Conservation (phyloP, 1,139 yeast species). For the Yamadazyma jaroonii region DNA sequence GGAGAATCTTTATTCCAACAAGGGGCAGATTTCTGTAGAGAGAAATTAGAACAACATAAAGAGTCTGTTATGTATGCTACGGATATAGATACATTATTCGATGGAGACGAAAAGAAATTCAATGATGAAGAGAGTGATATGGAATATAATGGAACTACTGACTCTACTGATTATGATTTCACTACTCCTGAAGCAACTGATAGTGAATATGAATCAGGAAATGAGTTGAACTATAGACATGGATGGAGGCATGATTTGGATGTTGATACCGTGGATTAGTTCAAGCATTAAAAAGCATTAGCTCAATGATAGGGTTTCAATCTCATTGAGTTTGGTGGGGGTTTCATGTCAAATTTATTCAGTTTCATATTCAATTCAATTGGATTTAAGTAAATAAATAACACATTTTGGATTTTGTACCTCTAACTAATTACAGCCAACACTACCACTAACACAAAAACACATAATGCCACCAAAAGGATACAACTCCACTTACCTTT, state of each 20-base stretch:
- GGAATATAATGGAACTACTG: constrained; percentile 6
- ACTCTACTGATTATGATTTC: constrained; percentile 17
- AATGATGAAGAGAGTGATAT: constrained; percentile 3
- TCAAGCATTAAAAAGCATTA: neutral
- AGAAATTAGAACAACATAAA: constrained; percentile 23
- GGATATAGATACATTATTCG: constrained; percentile 13
- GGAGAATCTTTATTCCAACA: constrained; percentile 31
- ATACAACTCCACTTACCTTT: constrained; percentile 76
- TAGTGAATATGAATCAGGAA: constrained; percentile 9
- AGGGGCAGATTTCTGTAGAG: constrained; percentile 36
- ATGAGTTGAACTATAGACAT: neutral
- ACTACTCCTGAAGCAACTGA: constrained; percentile 28
- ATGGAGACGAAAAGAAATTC: neutral
- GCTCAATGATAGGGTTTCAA: too few species aligned
- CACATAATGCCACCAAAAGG: constrained; percentile 45
- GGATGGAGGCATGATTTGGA: constrained; percentile 10
- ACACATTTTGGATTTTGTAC: neutral
- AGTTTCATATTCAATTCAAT: too few species aligned
- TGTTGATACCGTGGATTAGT: constrained; percentile 12
- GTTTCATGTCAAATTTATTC: too few species aligned
- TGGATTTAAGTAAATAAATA: neutral
- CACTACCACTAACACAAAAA: constrained; percentile 37
- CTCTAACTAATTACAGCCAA: constrained; percentile 35
- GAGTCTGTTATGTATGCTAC: constrained; percentile 25
- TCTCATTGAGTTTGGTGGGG: too few species aligned